These are phyloP conservation scores for Cornus suecica DNA, from an alignment of 148 eudicot genomes.

Conservation along the genomic window DNA sequence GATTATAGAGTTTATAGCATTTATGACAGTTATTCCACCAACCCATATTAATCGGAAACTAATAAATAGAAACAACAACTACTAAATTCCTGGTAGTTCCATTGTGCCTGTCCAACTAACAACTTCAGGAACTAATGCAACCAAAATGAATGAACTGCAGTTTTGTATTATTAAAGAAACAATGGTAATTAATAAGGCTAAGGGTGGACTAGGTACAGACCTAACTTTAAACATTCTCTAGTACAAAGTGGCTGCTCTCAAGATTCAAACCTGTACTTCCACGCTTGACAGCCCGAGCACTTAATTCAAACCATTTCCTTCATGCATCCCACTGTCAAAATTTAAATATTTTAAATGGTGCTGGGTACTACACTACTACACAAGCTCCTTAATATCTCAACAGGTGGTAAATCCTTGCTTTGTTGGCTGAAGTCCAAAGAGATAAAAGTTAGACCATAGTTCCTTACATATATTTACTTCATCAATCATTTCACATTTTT, in stretches of 20 bases:
- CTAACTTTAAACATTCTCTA: no score
- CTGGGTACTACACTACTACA: background rate
- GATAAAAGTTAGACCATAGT: background rate
- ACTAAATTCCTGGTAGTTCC: background rate
- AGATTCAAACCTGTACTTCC: no score
- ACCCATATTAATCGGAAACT: background rate
- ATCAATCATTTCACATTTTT: no score
- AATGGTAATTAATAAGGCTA: no score
- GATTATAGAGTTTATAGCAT: background rate
- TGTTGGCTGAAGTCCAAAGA: background rate
- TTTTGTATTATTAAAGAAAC: no score
- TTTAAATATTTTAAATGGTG: no score
- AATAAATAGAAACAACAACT: background rate
- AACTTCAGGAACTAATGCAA: background rate
- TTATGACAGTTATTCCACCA: background rate
- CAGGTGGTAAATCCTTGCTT: background rate
- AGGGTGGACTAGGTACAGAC: no score
- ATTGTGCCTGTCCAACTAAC: background rate
- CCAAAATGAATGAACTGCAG: no score
- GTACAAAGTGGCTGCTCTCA: no score
- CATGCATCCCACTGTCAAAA: no score
- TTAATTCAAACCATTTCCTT: no score
- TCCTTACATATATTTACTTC: background rate
- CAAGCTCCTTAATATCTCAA: background rate
- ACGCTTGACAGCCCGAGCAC: no score